Conservation (phyloP, 1,284 basidiomycete species). For the Sanghuangporus weigelae region DNA sequence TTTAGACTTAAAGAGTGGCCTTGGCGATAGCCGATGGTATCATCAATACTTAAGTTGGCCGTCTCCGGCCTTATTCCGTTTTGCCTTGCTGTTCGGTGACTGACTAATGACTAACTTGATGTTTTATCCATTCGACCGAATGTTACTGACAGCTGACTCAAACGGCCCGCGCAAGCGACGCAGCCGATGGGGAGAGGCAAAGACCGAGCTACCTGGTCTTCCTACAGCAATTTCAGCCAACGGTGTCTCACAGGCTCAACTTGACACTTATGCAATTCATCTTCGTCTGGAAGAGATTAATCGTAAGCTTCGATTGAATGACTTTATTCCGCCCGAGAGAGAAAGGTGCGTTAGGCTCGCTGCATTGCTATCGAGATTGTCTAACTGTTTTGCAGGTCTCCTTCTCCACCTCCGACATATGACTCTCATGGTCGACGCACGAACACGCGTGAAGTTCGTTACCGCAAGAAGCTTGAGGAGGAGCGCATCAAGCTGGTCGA, state of each 20-base stretch:
- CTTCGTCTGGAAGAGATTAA: constrained; percentile 96
- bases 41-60: background rate
- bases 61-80: background rate
- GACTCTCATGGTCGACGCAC: constrained; percentile 95
- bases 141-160: constrained; percentile 50
- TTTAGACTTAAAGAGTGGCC: background rate
- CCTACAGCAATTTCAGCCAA: constrained; percentile 90
- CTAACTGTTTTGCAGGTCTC: constrained; percentile 53
- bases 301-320: constrained; percentile 87
- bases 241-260: constrained; percentile 86
- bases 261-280: constrained; percentile 95
- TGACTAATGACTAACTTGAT: constrained; percentile 60
- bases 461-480: constrained; percentile 96
- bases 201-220: constrained; percentile 82
- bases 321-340: constrained; percentile 93
- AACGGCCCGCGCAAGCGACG: constrained; percentile 88
- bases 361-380: background rate
- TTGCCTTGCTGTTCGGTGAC: constrained; percentile 27
- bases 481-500: constrained; percentile 94
- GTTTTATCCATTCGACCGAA: constrained; percentile 26
- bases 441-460: constrained; percentile 97
- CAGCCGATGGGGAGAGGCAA: constrained; percentile 92
- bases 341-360: constrained; percentile 59
- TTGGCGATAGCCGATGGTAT: background rate
- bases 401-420: constrained; percentile 96